Evolutionary conservation across 345 rosid genomes (phyloP).

Genomic region (Arabis alpina): DNA sequence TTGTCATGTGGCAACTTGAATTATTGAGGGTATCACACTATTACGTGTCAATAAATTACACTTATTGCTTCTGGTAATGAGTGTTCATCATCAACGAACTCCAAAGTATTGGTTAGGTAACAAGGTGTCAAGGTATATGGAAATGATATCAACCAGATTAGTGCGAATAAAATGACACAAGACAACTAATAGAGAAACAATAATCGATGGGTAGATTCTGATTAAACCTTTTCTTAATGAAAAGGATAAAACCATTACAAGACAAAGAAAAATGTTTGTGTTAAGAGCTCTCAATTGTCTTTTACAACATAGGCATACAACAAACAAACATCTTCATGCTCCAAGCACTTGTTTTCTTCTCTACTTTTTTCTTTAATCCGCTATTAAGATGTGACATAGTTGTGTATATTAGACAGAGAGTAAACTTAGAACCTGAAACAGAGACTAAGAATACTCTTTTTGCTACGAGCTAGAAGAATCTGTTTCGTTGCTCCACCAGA

Average conservation of each 20-base stretch:
- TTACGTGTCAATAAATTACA: constrained; percentile 20
- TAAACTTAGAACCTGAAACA: constrained; percentile 21
- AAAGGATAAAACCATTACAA: constrained; percentile 17
- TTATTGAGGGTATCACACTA: background rate
- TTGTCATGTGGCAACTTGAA: constrained; percentile 2
- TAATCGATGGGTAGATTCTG: background rate
- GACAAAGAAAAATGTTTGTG: constrained; percentile 10
- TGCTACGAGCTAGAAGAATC: constrained; percentile 41
- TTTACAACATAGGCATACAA: constrained; percentile 26
- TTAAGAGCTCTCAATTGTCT: constrained; percentile 25
- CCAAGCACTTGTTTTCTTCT: constrained; percentile 25
- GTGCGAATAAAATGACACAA: background rate
- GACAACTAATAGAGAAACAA: background rate
- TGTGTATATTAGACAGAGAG: constrained; percentile 11
- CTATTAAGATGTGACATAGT: background rate
- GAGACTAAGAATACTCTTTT: background rate
- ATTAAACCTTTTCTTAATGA: constrained; percentile 5
- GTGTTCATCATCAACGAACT: constrained; percentile 19
- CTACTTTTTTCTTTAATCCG: constrained; percentile 12
- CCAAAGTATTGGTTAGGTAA: constrained; percentile 18
- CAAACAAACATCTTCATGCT: constrained; percentile 34
- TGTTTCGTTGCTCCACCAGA: constrained; percentile 78
- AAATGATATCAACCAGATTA: background rate
- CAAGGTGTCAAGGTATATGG: no score
- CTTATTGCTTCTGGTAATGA: constrained; percentile 9